Base-by-base conservation (phyloP, 2,329 filamentous ascomycete genomes). In the Exophiala bonariae region DNA sequence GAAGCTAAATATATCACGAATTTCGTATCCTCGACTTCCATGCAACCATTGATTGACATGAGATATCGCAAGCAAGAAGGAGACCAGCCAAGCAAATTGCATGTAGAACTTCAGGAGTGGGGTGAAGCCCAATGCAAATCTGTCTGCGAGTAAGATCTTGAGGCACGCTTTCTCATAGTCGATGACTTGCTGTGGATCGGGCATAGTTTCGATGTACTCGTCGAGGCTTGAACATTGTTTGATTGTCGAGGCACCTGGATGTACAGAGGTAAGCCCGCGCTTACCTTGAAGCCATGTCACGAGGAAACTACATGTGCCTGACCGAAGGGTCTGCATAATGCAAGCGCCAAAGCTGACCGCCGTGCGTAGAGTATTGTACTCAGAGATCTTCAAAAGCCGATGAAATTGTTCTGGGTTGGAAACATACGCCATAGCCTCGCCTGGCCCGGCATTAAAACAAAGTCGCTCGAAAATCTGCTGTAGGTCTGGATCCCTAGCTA, bases 41-140 rank as follows among this genome's bases (percentile, higher is more conserved):
- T 35, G 42, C 3, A 46, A 1, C 6, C 31, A 28, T n/a, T 22
- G n/a, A 35, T 41, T 41, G 37, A 47, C 14, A 26, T 47, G 35
- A 18, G 14, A 11, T 8, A 17, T 23, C 16, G 36, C 4, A n/a
- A 20, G 3, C 5, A 18, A 11, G 14, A 39, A n/a, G 6, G 14
- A 23, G 3, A 19, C 17, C 28, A 34, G 37, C 34, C 41, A 41
- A 6, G 20, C 11, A 7, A 39, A n/a, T 5, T 17, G 17, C 19
- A 41, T 33, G 23, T 51, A 51, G 22, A 35, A 33, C 3, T 18
- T 28, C 16, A 51, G 43, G 6, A 51, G 32, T 14, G 26, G 16
- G 10, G 44, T 47, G 17, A 32, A 47, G 13, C 48, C 48, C 8
- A 51, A 19, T 7, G 48, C 43, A 3, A 51, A 19, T 19, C 48